phyloP scores from a whole-genome alignment of 164 flowering plant genomes.

The Tetrastigma voinierianum region DNA sequence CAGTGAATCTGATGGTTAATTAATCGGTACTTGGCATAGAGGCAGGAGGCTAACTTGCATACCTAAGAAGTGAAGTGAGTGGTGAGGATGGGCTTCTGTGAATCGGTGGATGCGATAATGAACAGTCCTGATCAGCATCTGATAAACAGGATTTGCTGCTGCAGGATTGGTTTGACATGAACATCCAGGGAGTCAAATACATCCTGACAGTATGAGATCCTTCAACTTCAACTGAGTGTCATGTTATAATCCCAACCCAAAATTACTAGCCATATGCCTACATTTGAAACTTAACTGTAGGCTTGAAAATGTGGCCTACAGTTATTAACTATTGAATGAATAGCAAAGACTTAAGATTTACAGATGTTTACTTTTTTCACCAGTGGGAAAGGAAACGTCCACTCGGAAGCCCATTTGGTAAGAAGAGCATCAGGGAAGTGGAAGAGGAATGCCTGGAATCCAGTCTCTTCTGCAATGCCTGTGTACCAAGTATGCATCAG shows the following conservation, averaged over 20 bases:
- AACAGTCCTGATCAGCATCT: conserved; percentile 52
- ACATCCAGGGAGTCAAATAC: conserved; percentile 64
- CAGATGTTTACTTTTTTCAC: conserved; percentile 40
- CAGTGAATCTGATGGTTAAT: conserved; percentile 49
- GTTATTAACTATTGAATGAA: too few relatives aligned
- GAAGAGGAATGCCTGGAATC: conserved; percentile 54
- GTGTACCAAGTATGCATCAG: conserved; percentile 8
- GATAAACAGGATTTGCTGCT: conserved; percentile 64
- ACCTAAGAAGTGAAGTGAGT: conserved; percentile 55
- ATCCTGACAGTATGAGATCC: conserved; percentile 69
- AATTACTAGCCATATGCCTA: conserved; percentile 71
- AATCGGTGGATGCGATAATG: conserved; percentile 74
- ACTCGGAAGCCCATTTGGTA: conserved; percentile 48
- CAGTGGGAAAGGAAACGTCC: conserved; percentile 36
- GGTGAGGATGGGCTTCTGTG: conserved; percentile 40
- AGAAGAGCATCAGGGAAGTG: conserved; percentile 61
- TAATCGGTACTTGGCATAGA: conserved; percentile 54
- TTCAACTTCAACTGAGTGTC: conserved; percentile 73
- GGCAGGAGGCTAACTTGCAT: conserved; percentile 37
- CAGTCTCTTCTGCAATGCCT: conserved; percentile 42
- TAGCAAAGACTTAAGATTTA: too few relatives aligned
- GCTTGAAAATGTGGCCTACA: conserved; percentile 42
- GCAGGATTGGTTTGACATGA: conserved; percentile 77
- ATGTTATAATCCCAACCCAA: conserved; percentile 67
- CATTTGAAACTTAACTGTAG: conserved; percentile 79